Evolutionary conservation across 2,329 filamentous ascomycete species (phyloP), one percentile per base, ranked within the genome.

Genomic region (Botryotinia narcissicola): DNA sequence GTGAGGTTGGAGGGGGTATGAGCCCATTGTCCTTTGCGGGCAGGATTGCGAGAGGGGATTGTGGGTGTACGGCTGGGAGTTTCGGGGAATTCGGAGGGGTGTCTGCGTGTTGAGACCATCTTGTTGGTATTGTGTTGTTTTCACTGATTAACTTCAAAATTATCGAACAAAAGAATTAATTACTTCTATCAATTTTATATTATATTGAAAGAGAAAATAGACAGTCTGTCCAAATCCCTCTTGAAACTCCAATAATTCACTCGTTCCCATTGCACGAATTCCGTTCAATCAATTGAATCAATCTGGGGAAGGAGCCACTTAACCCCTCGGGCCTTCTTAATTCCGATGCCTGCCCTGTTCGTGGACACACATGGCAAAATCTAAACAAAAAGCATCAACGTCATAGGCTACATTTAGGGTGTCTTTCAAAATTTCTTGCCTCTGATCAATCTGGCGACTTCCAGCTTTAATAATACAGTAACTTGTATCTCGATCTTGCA

Each of bases 1-100:
- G 88, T 85, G 20, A 89, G 80, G 70, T 86, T 86, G 20, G 87
- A 87, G 4, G 89, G 88, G 0, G 86, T 89, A 79, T 92, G 90
- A 18, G 86, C 84, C 88, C 89, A 89, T 74, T 76, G 73, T 63
- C 51, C 35, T 37, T 61, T 73, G 48, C 63, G 62, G 7, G 25
- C 29, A n/a, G 71, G 42, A 18, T 61, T 32, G 35, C 42, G 57
- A 9, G 70, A n/a, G 32, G 44, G 57, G 22, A 44, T 51, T 4
- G 68, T 32, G 82, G 78, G 57, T 59, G 73, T 63, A 59, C 75
- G 80, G 9, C 75, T 72, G 46, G 78, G 78, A 7, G 76, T 77
- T 69, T 79, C 79, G n/a, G 84, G 81, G 76, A 87, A 88, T 57
- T 85, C 84, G 62, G 82, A 79, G 40, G 87, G 86, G 76, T 89